Evolutionary conservation across 2,329 filamentous ascomycete genomes (phyloP), one percentile per base, ranked within the genome.

Genomic region (Pseudonectria foliicola): DNA sequence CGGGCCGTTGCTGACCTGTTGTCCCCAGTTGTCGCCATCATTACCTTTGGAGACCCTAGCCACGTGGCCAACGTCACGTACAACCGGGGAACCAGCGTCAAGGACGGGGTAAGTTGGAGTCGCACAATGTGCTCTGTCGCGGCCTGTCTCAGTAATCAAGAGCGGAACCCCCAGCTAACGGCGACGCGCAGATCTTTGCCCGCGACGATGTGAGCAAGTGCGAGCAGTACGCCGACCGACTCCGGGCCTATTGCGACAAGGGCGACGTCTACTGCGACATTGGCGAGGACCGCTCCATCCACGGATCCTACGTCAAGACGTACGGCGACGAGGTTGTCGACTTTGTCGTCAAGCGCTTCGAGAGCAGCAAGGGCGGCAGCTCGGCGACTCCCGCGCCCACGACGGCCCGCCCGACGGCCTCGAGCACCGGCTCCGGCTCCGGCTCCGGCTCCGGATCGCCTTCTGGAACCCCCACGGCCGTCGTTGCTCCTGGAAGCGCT

Each of bases 31-130:
- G 57, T 64, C 35, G 63, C 62, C 16, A 52, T 64, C 38, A 44
- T 62, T 29, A 42, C 64, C 33, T 63, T 65, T 33, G 64, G 64
- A 30, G 63, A 67, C 49, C 64, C 64, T 13, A 59, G 59, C 38
- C 59, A 63, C 48, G 48, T 56, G 40, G 49, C 50, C 49, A 56
- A 58, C 34, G 35, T 52, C 15, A 48, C 56, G 29, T 67, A 61
- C 51, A 52, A 58, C 46, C 45, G 38, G 18, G 63, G 63, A 38
- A 62, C 59, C 13, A 61, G 59, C 45, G 53, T 51, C 5, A 52
- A 41, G 2, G 39, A 63, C 33, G 63, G 63, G 14, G 63, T 66
- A 52, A 39, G 63, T 54, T 16, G n/a, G n/a, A n/a, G n/a, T n/a
- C n/a, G n/a, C n/a, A n/a, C n/a, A n/a, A n/a, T n/a, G n/a, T n/a